Evolutionary conservation across 2,329 filamentous ascomycete genomes (phyloP).

Genomic region (Stagonosporopsis tanaceti): DNA sequence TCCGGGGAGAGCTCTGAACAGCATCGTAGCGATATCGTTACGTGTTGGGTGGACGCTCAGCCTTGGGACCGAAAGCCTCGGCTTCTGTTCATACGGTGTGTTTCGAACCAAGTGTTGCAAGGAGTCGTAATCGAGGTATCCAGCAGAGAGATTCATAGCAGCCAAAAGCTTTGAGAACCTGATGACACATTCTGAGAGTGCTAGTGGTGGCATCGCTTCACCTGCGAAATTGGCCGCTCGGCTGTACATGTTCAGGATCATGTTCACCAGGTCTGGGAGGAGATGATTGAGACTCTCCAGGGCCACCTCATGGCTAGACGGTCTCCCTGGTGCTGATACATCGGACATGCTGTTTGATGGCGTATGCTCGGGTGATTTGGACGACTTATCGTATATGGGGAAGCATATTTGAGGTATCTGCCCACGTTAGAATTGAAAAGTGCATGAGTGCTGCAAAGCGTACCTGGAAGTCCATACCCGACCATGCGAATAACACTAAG

Average conservation of each 20-base stretch:
- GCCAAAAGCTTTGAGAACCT: slow-evolving; percentile 75
- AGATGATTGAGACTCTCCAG: slow-evolving; percentile 62
- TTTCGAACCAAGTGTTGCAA: slow-evolving; percentile 56
- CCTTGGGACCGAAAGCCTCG: slow-evolving; percentile 44
- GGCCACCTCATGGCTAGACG: slow-evolving; percentile 50
- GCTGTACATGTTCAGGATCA: slow-evolving; percentile 76
- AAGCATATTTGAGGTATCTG: slow-evolving; percentile 64
- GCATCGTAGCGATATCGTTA: slow-evolving; percentile 48
- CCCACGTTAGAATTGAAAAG: slow-evolving; percentile 14
- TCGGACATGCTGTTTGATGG: slow-evolving; percentile 50
- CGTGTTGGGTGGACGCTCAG: slow-evolving; percentile 47
- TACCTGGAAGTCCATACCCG: slow-evolving; percentile 81
- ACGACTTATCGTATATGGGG: slow-evolving; percentile 58
- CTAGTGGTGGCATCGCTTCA: slow-evolving; percentile 74
- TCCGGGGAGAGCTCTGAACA: slow-evolving; percentile 60
- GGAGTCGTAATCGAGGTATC: slow-evolving; percentile 67
- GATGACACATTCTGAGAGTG: slow-evolving; percentile 76
- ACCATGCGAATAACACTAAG: slow-evolving; percentile 84
- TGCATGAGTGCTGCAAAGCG: slow-evolving; percentile 24
- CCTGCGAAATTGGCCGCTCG: slow-evolving; percentile 68
- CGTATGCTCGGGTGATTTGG: slow-evolving; percentile 53
- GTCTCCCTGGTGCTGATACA: slow-evolving; percentile 52
- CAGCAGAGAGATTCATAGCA: slow-evolving; percentile 70
- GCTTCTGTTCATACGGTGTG: slow-evolving; percentile 56
- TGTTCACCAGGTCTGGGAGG: slow-evolving; percentile 77